These are phyloP conservation scores for Sodiomyces alkalinus DNA, from an alignment of 2,329 filamentous ascomycete species.

Conservation along the genomic window DNA sequence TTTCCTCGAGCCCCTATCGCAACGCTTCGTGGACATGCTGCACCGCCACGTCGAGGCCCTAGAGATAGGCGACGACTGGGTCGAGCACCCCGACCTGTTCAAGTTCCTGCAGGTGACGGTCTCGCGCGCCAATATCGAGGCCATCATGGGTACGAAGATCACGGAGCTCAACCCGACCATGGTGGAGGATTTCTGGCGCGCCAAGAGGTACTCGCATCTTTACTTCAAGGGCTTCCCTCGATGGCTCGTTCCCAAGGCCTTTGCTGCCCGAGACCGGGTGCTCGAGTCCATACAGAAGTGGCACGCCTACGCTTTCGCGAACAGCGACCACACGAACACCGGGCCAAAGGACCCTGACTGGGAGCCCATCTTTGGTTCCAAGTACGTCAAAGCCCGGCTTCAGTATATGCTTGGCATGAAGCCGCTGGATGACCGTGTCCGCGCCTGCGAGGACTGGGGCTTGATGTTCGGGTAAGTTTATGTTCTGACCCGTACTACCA, in stretches of 20 bases:
- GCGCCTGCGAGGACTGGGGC: too few relatives aligned
- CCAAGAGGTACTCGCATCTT: constrained; percentile 8
- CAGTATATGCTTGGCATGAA: too few relatives aligned
- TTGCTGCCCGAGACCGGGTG: constrained; percentile 6
- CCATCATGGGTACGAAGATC: constrained; percentile 2
- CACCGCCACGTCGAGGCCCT: constrained; percentile 1
- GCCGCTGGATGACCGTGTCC: too few relatives aligned
- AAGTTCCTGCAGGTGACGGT: constrained; percentile 3
- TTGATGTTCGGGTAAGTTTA: too few relatives aligned
- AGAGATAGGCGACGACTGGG: constrained; percentile 2
- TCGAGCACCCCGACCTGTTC: constrained; percentile 4
- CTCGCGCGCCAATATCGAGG: background rate
- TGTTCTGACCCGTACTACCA: too few relatives aligned
- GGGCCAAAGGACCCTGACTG: constrained; percentile 7
- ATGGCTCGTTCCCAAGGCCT: constrained; percentile 9
- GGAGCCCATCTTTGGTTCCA: constrained; percentile 11
- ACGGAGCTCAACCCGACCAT: constrained; percentile 7
- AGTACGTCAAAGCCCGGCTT: constrained; percentile 12
- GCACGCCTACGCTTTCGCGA: background rate
- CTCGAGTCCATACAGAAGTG: background rate
- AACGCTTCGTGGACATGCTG: constrained; percentile 2
- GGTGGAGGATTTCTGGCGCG: constrained; percentile 8
- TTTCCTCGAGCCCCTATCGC: constrained; percentile 1
- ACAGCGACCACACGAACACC: background rate
- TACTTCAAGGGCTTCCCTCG: constrained; percentile 8